Conservation (phyloP, 306 rosid genomes). For the Canavalia gladiata region DNA sequence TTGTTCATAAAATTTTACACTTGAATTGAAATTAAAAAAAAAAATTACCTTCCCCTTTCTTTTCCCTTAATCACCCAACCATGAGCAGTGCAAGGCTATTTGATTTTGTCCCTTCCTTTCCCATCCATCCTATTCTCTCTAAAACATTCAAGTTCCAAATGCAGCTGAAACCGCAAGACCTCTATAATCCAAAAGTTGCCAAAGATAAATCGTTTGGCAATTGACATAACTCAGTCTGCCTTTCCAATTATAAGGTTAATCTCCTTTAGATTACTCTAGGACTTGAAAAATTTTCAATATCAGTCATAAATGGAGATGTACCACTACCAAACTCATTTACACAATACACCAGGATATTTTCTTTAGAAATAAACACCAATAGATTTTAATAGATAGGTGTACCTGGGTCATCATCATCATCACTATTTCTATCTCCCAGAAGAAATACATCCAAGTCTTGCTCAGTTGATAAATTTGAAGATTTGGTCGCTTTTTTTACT, state of each 20-base stretch:
- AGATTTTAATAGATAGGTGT: slow-evolving; percentile 35
- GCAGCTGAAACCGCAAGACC: slow-evolving; percentile 5
- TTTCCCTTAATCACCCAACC: slow-evolving; percentile 22
- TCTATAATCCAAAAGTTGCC: slow-evolving; percentile 19
- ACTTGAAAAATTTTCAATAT: background rate
- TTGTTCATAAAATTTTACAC: background rate
- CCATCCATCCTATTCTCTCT: background rate
- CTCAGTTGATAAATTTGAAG: slow-evolving; percentile 58
- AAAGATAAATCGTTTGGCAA: slow-evolving; percentile 13
- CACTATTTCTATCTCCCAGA: slow-evolving; percentile 67
- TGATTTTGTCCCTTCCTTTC: slow-evolving; percentile 7
- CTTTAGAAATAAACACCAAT: slow-evolving; percentile 31
- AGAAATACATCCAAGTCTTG: slow-evolving; percentile 78
- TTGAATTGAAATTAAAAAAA: background rate
- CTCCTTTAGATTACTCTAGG: slow-evolving; percentile 15
- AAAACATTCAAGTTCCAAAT: slow-evolving; percentile 10
- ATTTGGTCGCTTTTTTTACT: slow-evolving; percentile 47
- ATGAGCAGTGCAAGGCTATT: slow-evolving; percentile 15
- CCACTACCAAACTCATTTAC: slow-evolving; percentile 4
- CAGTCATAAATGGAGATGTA: slow-evolving; percentile 13
- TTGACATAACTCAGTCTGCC: background rate
- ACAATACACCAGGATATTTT: slow-evolving; percentile 9
- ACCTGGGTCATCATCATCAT: slow-evolving; percentile 71
- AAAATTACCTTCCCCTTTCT: slow-evolving; percentile 15
- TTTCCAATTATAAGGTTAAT: slow-evolving; percentile 17